phyloP scores from a whole-genome alignment of 2,329 filamentous ascomycete genomes.

The Penicillium olsonii region DNA sequence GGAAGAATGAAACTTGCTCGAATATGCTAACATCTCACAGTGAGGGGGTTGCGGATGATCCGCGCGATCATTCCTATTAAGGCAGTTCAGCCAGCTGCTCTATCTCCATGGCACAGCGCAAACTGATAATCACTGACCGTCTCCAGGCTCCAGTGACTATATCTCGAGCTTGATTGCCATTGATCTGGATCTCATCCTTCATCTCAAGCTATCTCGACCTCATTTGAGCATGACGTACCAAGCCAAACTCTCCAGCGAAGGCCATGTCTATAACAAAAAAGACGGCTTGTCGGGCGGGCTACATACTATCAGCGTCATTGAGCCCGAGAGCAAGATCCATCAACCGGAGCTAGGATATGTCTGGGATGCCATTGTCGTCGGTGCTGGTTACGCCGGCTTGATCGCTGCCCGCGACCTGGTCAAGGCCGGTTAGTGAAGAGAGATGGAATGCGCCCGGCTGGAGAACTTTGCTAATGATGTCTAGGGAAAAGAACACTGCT shows the following conservation, averaged over 20 bases:
- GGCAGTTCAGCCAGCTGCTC: neutral
- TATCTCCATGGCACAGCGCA: too few species aligned
- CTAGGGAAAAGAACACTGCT: neutral
- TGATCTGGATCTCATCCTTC: too few species aligned
- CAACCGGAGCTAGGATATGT: neutral
- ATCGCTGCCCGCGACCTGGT: slow-evolving; percentile 29
- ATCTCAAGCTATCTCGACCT: too few species aligned
- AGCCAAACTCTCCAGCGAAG: slow-evolving; percentile 2
- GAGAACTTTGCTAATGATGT: too few species aligned
- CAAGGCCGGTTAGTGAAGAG: slow-evolving; percentile 21
- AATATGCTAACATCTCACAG: too few species aligned
- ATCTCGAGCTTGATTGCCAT: too few species aligned
- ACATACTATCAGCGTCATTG: neutral
- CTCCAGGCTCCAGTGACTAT: too few species aligned
- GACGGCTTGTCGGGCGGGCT: slow-evolving; percentile 1
- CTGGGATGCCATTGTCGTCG: slow-evolving; percentile 32
- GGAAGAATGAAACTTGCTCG: too few species aligned
- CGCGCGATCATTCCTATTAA: neutral
- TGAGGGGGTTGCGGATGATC: too few species aligned
- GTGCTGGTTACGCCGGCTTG: slow-evolving; percentile 35
- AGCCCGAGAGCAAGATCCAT: neutral
- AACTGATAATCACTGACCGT: too few species aligned
- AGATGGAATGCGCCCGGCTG: too few species aligned
- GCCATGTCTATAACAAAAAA: slow-evolving; percentile 3
- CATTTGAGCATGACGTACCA: neutral